Evolutionary conservation across 2,329 filamentous ascomycete genomes (phyloP), one percentile per base, ranked within the genome.

Genomic region (Penicillium verrucosum): DNA sequence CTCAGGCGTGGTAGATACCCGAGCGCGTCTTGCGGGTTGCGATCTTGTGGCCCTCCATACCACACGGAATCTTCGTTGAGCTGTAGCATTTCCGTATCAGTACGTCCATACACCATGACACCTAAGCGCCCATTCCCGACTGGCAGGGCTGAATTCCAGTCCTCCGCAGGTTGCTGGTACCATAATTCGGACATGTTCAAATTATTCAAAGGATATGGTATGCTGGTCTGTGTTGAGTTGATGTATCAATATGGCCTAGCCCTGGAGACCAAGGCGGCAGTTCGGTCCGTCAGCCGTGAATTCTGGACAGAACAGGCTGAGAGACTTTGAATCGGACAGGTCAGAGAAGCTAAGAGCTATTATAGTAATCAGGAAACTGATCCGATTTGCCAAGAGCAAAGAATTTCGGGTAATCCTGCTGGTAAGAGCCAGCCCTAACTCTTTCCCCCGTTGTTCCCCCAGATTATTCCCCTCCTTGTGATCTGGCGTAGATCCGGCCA

Each of bases 21-120:
- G 40, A 71, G 58, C 5, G 77, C 74, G 43, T 75, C 68, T 40
- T 67, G 70, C 21, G 77, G 77, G 18, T 73, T 76, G 16, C 79
- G 75, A 53, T 78, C 68, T 58, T 77, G 77, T 5, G 69, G 71
- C 11, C 76, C 77, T 51, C 78, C 78, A 63, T 78, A 79, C 76
- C 76, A 79, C 2, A 78, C 72, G 3, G 76, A 78, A 57, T 81
- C 77, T 59, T 81, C 79, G 48, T 81, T 81, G 29, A 81, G 66
- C 44, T 76, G 73, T 4, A 81, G 63, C 14, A 76, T 66, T 57
- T 81, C 79, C 4, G 70, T 77, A 30, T 68, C 63, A 5, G 76
- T 75, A 25, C 75, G 70, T 27, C 79, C 78, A 64, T 79, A 77
- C 10, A 80, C 66, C 77, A 81, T 80, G 14, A 69, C 73, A 5